Conservation (phyloP, 177 flowering plant species). For the Vitis hybrid region DNA sequence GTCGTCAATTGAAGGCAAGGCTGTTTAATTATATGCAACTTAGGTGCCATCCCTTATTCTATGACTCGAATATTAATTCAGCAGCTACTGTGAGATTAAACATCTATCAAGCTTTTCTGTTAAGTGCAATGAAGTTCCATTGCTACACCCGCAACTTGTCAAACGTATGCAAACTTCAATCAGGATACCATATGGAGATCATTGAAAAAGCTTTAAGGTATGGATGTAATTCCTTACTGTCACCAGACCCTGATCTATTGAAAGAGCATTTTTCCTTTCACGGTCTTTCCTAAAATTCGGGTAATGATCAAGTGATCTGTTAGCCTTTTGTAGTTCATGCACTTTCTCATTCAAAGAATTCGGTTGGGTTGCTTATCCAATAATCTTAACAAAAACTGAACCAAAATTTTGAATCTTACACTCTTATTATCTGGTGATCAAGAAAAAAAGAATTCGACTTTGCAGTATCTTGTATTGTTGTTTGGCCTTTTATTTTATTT, state of each 20-base stretch:
- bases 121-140: constrained; percentile 94
- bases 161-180: constrained; percentile 22
- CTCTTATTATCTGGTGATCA: too few species aligned
- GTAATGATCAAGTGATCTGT: too few species aligned
- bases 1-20: constrained; percentile 43
- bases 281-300: too few species aligned
- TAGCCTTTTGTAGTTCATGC: too few species aligned
- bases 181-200: constrained; percentile 26
- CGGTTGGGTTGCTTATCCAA: too few species aligned
- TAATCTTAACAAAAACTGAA: too few species aligned
- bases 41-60: constrained; percentile 88
- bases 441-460: too few species aligned
- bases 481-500: too few species aligned
- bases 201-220: constrained; percentile 70
- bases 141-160: constrained; percentile 57
- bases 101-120: constrained; percentile 72
- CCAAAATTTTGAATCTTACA: too few species aligned
- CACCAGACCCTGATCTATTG: neutral
- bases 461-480: too few species aligned
- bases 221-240: neutral
- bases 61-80: constrained; percentile 81
- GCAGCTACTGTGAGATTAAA: constrained; percentile 71
- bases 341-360: too few species aligned
- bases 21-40: constrained; percentile 61
- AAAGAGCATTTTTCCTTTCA: too few species aligned